phyloP scores from a whole-genome alignment of 2,329 filamentous ascomycete species.

The Ceratocystis ficicola region DNA sequence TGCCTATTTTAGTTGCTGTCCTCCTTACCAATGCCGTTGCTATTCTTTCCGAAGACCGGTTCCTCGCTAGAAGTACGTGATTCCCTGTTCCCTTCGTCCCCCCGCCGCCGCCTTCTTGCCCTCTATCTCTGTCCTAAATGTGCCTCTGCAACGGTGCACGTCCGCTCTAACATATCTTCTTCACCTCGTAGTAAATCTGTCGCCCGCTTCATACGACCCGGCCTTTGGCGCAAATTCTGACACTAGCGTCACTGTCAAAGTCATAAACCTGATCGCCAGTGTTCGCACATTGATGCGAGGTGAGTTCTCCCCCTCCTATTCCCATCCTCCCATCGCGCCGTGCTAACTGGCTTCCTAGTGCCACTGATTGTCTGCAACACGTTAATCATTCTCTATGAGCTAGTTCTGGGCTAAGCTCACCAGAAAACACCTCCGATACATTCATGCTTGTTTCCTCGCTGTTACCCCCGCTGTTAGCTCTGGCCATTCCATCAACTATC shows the following conservation, averaged over 20 bases:
- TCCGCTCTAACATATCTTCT: conserved; percentile 21
- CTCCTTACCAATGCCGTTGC: conserved; percentile 90
- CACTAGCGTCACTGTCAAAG: conserved; percentile 70
- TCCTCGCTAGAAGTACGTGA: conserved; percentile 55
- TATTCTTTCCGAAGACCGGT: conserved; percentile 87
- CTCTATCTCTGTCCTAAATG: neutral
- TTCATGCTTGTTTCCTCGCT: neutral
- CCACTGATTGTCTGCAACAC: conserved; percentile 75
- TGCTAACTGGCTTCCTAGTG: conserved; percentile 39
- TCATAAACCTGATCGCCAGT: conserved; percentile 80
- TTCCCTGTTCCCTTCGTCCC: neutral
- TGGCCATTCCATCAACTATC: neutral
- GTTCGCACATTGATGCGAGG: conserved; percentile 87
- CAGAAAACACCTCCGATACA: neutral
- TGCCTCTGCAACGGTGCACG: neutral
- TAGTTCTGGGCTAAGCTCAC: conserved; percentile 53
- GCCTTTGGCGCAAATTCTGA: conserved; percentile 64
- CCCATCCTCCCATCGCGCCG: neutral
- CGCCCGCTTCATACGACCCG: conserved; percentile 54
- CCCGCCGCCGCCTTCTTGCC: neutral
- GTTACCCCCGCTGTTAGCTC: neutral
- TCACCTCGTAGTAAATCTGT: conserved; percentile 54
- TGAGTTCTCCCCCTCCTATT: conserved; percentile 31
- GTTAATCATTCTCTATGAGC: conserved; percentile 69
- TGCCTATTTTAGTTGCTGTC: conserved; percentile 45